Conservation (phyloP, 1,284 basidiomycete genomes). For the Ceratobasidium sp. region DNA sequence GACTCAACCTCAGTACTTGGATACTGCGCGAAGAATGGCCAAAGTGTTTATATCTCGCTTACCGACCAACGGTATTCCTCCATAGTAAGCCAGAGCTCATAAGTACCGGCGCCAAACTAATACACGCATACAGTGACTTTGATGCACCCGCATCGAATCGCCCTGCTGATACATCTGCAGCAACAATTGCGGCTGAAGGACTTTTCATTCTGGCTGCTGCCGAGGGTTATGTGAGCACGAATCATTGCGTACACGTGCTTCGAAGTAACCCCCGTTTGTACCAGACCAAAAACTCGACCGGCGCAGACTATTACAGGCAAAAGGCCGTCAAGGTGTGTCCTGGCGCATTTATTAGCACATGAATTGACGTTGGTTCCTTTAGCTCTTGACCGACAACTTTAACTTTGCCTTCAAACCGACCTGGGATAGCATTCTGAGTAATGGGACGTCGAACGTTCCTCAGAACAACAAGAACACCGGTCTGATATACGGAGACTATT, state of each 20-base stretch:
- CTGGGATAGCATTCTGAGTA: conserved; percentile 69
- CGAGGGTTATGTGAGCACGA: conserved; percentile 48
- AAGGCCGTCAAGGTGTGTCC: conserved; percentile 57
- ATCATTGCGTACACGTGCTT: background rate
- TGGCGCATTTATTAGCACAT: background rate
- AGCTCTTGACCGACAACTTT: conserved; percentile 62
- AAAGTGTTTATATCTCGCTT: conserved; percentile 63
- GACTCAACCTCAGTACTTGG: conserved; percentile 56
- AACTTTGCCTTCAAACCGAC: conserved; percentile 58
- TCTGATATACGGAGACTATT: conserved; percentile 60
- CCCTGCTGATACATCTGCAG: conserved; percentile 69
- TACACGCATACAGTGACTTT: conserved; percentile 62
- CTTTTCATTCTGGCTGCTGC: conserved; percentile 62
- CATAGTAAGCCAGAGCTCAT: conserved; percentile 57
- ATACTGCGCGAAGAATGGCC: conserved; percentile 64
- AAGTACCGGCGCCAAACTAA: conserved; percentile 1
- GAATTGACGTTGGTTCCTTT: background rate
- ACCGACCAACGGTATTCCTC: conserved; percentile 59
- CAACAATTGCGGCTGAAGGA: conserved; percentile 63
- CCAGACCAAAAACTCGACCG: conserved; percentile 48
- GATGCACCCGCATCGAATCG: conserved; percentile 64
- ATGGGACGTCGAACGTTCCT: conserved; percentile 68
- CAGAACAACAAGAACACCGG: conserved; percentile 64
- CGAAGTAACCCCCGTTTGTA: conserved; percentile 9
- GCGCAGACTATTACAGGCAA: conserved; percentile 54